Base-by-base conservation (phyloP, 2,329 filamentous ascomycete genomes). In the Ascochyta fabae region DNA sequence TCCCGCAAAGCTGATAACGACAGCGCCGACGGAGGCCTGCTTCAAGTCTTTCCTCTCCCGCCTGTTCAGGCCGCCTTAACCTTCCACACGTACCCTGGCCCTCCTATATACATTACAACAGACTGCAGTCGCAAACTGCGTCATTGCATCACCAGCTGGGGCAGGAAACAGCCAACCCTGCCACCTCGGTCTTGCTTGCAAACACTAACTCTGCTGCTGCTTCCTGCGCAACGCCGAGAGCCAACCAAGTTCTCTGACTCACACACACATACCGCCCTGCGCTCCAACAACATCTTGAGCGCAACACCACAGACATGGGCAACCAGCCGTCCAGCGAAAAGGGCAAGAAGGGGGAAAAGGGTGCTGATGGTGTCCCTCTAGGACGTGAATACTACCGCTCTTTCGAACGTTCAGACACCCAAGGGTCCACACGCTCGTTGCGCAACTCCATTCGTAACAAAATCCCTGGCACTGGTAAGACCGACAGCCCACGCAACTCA, bases 341-440 rank as follows among this genome's bases (percentile, higher is more conserved):
- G 59, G 78, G 77, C 60, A 76, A 74, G 56, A 77, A 75, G 55
- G 77, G 78, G 56, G 67, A 74, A 26, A 78, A 78, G 53, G 80
- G 80, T 47, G 73, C 77, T 56, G 78, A 79, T 54, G 80, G 78
- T 61, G 86, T 90, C 34, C 81, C 84, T 58, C 80, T 97, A 56
- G 89, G 92, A 75, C 90, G 91, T 27, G 73, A 76, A 51, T 71
- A 73, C 61, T 96, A 95, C 76, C 94, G 93, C 26, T 96, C 94
- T 26, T 94, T 98, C 74, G 90, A 88, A 78, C 89, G 90, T 74
- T 92, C 92, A 53, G 94, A 98, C 73, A 98, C 94, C 26, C 94
- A 93, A 75, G 93, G 96, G 64, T 97, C 92, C 6, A 86, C 89
- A 29, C 89, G 92, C 62, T 97, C 93, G 4, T 88, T 97, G 75